These are phyloP conservation scores for Teunomyces aglyptinius DNA, from an alignment of 805 yeast genomes.

Conservation along the genomic window DNA sequence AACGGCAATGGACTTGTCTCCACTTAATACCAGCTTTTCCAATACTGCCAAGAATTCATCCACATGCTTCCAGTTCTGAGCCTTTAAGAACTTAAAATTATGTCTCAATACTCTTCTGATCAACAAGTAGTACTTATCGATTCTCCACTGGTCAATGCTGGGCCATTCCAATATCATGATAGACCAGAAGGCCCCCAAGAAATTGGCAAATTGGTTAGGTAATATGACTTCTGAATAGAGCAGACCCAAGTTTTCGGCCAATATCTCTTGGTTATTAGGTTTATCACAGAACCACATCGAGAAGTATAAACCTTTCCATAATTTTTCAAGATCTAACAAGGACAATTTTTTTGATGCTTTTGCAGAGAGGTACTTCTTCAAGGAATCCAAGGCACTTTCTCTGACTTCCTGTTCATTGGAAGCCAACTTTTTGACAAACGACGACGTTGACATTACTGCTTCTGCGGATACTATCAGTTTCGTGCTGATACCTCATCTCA, in stretches of 20 bases:
- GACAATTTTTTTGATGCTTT: slow-evolving; percentile 39
- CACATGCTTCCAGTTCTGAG: slow-evolving; percentile 61
- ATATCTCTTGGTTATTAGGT: slow-evolving; percentile 84
- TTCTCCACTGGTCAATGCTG: slow-evolving; percentile 75
- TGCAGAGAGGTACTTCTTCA: slow-evolving; percentile 54
- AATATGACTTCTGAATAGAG: slow-evolving; percentile 47
- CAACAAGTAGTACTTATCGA: slow-evolving; percentile 82
- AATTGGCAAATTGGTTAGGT: slow-evolving; percentile 42
- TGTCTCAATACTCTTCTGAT: slow-evolving; percentile 74
- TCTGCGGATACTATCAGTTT: background rate
- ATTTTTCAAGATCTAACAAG: slow-evolving; percentile 64
- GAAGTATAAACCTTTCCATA: slow-evolving; percentile 95
- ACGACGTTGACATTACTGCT: slow-evolving; percentile 32
- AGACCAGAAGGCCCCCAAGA: slow-evolving; percentile 77
- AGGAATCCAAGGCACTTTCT: slow-evolving; percentile 66
- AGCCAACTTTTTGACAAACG: slow-evolving; percentile 78
- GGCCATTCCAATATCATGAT: slow-evolving; percentile 82
- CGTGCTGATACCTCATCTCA: slow-evolving; percentile 2
- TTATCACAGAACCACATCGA: slow-evolving; percentile 97
- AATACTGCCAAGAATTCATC: slow-evolving; percentile 45
- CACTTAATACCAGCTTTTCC: slow-evolving; percentile 50
- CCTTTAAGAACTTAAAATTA: slow-evolving; percentile 55
- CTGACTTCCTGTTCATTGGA: slow-evolving; percentile 78
- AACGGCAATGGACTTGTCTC: slow-evolving; percentile 58
- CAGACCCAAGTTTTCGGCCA: slow-evolving; percentile 72